Evolutionary conservation across 805 yeast genomes (phyloP).

Genomic region (Spencermartinsiella europaea): DNA sequence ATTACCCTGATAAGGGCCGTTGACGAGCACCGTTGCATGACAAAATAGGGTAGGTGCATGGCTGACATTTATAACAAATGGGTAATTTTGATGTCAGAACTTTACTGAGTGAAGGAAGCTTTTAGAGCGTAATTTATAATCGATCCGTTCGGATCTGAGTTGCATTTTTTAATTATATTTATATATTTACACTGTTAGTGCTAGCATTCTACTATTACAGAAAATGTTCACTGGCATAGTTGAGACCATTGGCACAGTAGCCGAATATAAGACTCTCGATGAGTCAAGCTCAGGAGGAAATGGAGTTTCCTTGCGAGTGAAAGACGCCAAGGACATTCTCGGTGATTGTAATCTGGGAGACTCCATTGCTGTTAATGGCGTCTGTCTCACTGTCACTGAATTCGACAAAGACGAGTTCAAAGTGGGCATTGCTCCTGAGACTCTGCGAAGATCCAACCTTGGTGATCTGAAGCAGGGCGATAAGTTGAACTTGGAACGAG

Average conservation of each 20-base stretch:
- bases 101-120: no score
- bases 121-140: no score
- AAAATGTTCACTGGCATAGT: slow-evolving; percentile 92
- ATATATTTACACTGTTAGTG: no score
- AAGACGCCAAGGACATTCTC: slow-evolving; percentile 56
- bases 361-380: slow-evolving; percentile 84
- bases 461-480: slow-evolving; percentile 54
- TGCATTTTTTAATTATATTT: not conserved
- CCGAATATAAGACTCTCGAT: slow-evolving; percentile 40
- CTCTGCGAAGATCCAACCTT: slow-evolving; percentile 73
- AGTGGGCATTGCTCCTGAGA: slow-evolving; percentile 92
- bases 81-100: no score
- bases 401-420: slow-evolving; percentile 59
- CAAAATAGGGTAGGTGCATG: no score
- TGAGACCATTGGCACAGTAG: slow-evolving; percentile 66
- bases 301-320: slow-evolving; percentile 67
- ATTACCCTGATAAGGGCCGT: no score
- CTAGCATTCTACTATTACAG: no score
- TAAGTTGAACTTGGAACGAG: slow-evolving; percentile 85
- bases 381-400: slow-evolving; percentile 87
- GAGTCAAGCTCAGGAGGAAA: slow-evolving; percentile 54
- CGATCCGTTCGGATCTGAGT: not conserved
- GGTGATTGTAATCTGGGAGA: slow-evolving; percentile 89
- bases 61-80: no score
- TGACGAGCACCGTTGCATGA: no score